Evolutionary conservation across 2,329 filamentous ascomycete species (phyloP).

Genomic region (Neospermospora avenae): DNA sequence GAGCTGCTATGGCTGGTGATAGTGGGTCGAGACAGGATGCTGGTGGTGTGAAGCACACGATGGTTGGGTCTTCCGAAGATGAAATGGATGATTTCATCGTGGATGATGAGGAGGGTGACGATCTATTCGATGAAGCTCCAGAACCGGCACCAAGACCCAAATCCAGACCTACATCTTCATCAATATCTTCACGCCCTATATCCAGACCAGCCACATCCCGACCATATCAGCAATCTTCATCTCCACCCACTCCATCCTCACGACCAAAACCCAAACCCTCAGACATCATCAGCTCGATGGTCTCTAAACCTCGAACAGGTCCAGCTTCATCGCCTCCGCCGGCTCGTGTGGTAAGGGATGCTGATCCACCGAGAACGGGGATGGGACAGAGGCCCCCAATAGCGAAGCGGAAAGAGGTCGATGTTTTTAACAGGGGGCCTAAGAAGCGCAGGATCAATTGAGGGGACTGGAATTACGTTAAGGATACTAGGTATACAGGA

Average conservation of each 20-base stretch:
- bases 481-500: background rate
- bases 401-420: conserved; percentile 24
- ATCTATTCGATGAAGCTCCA: conserved; percentile 27
- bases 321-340: conserved; percentile 5
- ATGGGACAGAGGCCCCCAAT: conserved; percentile 21
- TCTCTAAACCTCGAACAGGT: conserved; percentile 11
- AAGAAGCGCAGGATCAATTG: conserved; percentile 14
- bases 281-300: conserved; percentile 10
- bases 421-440: conserved; percentile 29
- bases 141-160: background rate
- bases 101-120: conserved; percentile 15
- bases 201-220: background rate
- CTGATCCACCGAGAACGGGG: conserved; percentile 11
- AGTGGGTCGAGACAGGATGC: conserved; percentile 4
- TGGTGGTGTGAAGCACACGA: conserved; percentile 12
- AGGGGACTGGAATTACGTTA: background rate
- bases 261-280: conserved; percentile 13
- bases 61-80: conserved; percentile 29
- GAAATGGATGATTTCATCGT: conserved; percentile 18
- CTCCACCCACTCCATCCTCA: background rate
- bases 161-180: conserved; percentile 1
- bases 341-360: background rate
- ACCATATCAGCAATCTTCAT: conserved; percentile 1
- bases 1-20: conserved; percentile 24
- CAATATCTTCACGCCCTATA: conserved; percentile 4